These are phyloP conservation scores for Leptographium galeiforme DNA, from an alignment of 2,329 filamentous ascomycete genomes.

Conservation along the genomic window DNA sequence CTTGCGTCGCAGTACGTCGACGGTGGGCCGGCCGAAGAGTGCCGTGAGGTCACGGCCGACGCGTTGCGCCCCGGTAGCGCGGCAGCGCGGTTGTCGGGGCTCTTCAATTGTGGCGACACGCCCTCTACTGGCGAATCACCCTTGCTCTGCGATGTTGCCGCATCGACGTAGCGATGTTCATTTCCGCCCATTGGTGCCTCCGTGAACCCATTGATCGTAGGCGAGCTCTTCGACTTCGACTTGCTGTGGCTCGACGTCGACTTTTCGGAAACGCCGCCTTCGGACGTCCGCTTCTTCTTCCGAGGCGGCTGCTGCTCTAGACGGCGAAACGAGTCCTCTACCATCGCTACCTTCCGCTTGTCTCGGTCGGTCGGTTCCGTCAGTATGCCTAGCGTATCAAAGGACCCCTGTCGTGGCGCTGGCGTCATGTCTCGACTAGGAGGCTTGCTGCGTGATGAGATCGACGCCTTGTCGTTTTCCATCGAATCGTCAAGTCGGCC, in stretches of 20 bases:
- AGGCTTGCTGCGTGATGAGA: constrained; percentile 48
- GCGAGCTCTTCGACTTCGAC: constrained; percentile 15
- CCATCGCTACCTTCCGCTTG: constrained; percentile 53
- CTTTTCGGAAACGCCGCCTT: constrained; percentile 23
- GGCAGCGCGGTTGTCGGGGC: neutral
- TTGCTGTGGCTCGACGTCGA: constrained; percentile 11
- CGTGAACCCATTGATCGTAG: constrained; percentile 5
- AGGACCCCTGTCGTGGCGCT: constrained; percentile 39
- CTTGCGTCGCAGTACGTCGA: constrained; percentile 35
- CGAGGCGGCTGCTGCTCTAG: constrained; percentile 45
- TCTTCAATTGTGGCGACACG: constrained; percentile 23
- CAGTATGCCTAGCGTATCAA: constrained; percentile 45
- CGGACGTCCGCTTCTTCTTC: constrained; percentile 51
- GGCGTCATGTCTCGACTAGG: constrained; percentile 54
- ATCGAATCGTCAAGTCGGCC: constrained; percentile 39
- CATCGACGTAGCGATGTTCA: constrained; percentile 35
- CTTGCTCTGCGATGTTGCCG: constrained; percentile 38
- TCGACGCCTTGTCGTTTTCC: constrained; percentile 39
- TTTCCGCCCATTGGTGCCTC: constrained; percentile 19
- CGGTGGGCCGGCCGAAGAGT: constrained; percentile 23
- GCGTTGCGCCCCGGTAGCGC: neutral
- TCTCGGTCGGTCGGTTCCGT: constrained; percentile 53
- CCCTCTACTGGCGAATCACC: constrained; percentile 35
- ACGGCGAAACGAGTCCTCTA: constrained; percentile 49
- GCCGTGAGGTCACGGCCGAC: constrained; percentile 17